Percentiles rank a stretch among this genome's conserved stretches.
Conservation (phyloP, 768 basidiomycete genomes). For the Boletus vermiculosoides region DNA sequence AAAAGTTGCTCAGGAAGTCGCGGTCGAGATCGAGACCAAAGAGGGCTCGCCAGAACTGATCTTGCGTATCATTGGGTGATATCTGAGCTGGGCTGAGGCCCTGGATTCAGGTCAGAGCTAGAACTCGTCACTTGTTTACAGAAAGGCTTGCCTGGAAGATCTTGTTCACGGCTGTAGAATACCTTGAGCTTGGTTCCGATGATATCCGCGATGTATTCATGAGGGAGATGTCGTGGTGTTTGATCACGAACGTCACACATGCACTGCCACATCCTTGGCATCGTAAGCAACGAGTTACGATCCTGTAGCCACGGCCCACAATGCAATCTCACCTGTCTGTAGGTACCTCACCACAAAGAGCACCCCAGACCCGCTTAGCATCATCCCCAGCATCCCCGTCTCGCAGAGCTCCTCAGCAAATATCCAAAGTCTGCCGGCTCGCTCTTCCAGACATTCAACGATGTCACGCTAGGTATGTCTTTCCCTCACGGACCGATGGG, state of each 20-base stretch:
- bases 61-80: slow-evolving; percentile 41
- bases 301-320: not conserved
- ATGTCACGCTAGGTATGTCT: slow-evolving; percentile 56
- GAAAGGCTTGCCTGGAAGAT: slow-evolving; percentile 41
- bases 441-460: slow-evolving; percentile 76
- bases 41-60: slow-evolving; percentile 52
- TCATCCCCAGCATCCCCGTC: slow-evolving; percentile 40
- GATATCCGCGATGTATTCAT: slow-evolving; percentile 20
- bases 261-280: not conserved
- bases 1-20: slow-evolving; percentile 40
- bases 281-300: not conserved
- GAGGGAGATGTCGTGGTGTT: not conserved
- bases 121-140: not conserved
- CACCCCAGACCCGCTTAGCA: slow-evolving; percentile 3
- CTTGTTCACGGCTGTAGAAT: slow-evolving; percentile 45
- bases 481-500: not conserved
- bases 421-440: slow-evolving; percentile 62
- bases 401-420: slow-evolving; percentile 50
- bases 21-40: slow-evolving; percentile 53
- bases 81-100: slow-evolving; percentile 46
- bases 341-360: not conserved
- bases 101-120: slow-evolving; percentile 22
- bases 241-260: not conserved
- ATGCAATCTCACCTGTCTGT: slow-evolving; percentile 30
- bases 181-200: slow-evolving; percentile 43